phyloP scores from a whole-genome alignment of 139 green algal species.

The Micromonas pusilla region DNA sequence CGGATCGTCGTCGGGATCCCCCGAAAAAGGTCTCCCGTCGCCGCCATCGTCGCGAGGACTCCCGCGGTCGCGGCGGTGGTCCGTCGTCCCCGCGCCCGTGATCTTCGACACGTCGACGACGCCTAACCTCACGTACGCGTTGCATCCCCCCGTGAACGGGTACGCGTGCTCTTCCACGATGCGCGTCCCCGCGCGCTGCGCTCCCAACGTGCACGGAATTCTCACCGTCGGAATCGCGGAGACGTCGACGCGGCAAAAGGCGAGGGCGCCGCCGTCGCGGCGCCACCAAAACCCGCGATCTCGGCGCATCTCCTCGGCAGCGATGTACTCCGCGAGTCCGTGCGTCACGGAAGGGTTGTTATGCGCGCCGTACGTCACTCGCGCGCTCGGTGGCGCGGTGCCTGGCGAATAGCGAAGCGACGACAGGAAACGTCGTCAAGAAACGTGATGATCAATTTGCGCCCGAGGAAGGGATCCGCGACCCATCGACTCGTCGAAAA shows the following conservation, averaged over 20 bases:
- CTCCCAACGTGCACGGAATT: too few species aligned
- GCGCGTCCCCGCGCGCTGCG: constrained; percentile 17
- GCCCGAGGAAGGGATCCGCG: too few species aligned
- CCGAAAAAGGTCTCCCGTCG: too few species aligned
- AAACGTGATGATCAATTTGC: too few species aligned
- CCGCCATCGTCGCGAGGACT: neutral
- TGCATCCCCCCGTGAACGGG: constrained; percentile 40
- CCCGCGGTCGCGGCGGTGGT: neutral
- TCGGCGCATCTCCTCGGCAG: constrained; percentile 49
- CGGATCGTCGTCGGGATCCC: neutral
- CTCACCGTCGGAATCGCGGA: too few species aligned
- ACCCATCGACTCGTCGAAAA: too few species aligned
- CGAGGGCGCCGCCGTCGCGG: constrained; percentile 31
- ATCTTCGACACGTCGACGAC: constrained; percentile 24
- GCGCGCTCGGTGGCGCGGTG: neutral
- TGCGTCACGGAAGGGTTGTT: constrained; percentile 10
- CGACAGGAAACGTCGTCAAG: too few species aligned
- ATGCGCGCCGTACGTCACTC: neutral
- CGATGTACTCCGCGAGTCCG: constrained; percentile 45
- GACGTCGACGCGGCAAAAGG: constrained; percentile 41
- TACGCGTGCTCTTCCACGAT: constrained; percentile 46
- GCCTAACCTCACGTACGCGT: constrained; percentile 38
- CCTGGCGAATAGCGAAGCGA: too few species aligned
- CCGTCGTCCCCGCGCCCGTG: neutral
- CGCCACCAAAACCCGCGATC: constrained; percentile 42